Evolutionary conservation across 2,329 filamentous ascomycete species (phyloP), one percentile per base, ranked within the genome.

Genomic region (Dichotomopilus funicola): DNA sequence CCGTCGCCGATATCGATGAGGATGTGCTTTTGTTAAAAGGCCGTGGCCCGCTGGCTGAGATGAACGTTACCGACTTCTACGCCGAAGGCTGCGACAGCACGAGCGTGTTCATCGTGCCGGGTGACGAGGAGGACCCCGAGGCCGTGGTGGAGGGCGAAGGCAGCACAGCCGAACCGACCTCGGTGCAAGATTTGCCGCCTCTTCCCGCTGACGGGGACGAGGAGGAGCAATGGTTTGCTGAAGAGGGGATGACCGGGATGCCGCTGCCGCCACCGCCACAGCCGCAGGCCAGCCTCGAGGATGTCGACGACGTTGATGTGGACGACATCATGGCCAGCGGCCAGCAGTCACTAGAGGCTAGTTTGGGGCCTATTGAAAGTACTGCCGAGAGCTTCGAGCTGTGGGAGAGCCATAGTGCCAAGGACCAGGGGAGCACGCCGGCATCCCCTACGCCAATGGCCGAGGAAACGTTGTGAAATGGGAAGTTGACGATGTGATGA

Each of bases 351-450:
- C 69, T 72, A 33, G 71, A 73, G 51, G 78, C 78, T 2, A 73
- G 11, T 42, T 68, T 85, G 11, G 69, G 78, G 53, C 77, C 80
- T 0, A 74, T 85, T 5, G 80, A 85, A 52, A 82, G 79, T 47
- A 78, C 80, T 0, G 80, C 77, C 42, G 80, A 83, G 62, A 77
- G 71, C 66, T 82, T 88, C 63, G 83, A 87, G 63, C 75, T 89
- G 12, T 88, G 85, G 85, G 86, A 88, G 69, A 88, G 84, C 65
- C 78, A 76, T 33, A 87, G 83, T 68, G 78, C 79, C 33, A 80
- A 82, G 61, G 85, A 82, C 48, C 84, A 81, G 54, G 64, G 69
- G 1, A 76, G 78, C 35, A 56, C 49, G 31, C 60, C 60, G 9
- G 42, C 61, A 2, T 62, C 63, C 33, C 60, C 60, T 0, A 45